Evolutionary conservation across 192 early-diverging fungal genomes (phyloP), one percentile per base, ranked within the genome.

Genomic region (Linnemannia hyalina): DNA sequence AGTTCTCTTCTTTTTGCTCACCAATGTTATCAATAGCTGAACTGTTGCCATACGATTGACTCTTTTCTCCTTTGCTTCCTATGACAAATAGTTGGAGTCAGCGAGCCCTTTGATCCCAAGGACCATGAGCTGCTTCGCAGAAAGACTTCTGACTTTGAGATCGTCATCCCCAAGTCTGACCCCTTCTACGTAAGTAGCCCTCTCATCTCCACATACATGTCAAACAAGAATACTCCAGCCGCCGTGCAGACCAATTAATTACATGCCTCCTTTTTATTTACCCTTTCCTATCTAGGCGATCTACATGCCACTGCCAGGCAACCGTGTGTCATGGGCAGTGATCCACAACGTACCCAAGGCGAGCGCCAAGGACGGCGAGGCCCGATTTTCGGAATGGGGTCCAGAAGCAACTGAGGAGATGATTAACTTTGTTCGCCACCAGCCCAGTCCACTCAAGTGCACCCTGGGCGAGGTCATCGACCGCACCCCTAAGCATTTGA

Each of bases 161-260:
- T 86, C 71, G 84, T 86, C 46, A 81, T 86, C 70, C 84, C 84
- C 7, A 80, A 86, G 76, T 74, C 38, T 15, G 84, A 86, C 20
- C 84, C 84, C 41, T 86, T 86, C 68, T 86, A 86, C 49, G 84
- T 78, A 76, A 70, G 74, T 63, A 26, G 3, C 4, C n/a, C 5
- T 32, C 36, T 73, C 8, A 41, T 22, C 40, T 70, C 13, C 6
- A 16, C 36, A 70, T 10, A 18, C 38, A 40, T 40, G 16, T 52
- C 5, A 22, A 70, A 18, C 6, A 70, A 32, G 69, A 70, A 70
- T 20, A 35, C 13, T 57, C 3, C 23, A 4, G 26, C 65, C 8
- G 15, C 6, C 18, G 26, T 0, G 1, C 40, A 20, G 22, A 54
- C 2, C 29, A 29, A 74, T 49, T 46, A 35, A 46, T 32, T 20